Evolutionary conservation across 2,329 filamentous ascomycete genomes (phyloP).

Genomic region (Fusarium nematophilum): DNA sequence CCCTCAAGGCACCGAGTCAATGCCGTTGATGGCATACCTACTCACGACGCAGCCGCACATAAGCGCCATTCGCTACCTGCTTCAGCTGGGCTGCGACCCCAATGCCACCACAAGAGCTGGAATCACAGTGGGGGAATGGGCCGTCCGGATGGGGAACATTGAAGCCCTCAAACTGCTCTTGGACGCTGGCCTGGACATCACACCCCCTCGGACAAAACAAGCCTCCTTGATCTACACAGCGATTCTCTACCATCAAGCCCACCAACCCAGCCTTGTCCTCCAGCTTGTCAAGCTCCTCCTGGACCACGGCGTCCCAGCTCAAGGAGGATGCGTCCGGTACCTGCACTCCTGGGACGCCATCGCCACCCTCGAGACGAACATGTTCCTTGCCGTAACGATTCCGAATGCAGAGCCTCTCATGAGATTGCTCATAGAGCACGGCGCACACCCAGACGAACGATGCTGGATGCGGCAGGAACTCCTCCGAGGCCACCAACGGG

Average conservation of each 20-base stretch:
- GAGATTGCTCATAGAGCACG: too few relatives aligned
- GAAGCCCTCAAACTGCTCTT: conserved; percentile 9
- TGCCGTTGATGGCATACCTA: background rate
- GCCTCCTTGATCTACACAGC: too few relatives aligned
- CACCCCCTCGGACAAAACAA: too few relatives aligned
- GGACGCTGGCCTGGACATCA: conserved; percentile 8
- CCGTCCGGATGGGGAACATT: background rate
- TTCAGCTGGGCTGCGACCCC: background rate
- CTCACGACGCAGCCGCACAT: background rate
- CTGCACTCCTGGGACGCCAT: too few relatives aligned
- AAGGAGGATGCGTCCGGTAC: too few relatives aligned
- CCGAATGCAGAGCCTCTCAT: too few relatives aligned
- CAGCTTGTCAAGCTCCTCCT: background rate
- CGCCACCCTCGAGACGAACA: too few relatives aligned
- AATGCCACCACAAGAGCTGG: background rate
- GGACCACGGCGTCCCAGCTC: background rate
- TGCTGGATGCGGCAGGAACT: too few relatives aligned
- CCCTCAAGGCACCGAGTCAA: background rate
- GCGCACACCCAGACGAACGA: too few relatives aligned
- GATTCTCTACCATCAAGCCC: background rate
- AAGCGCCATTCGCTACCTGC: background rate
- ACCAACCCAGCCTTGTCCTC: background rate
- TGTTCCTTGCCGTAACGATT: too few relatives aligned
- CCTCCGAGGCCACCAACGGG: too few relatives aligned
- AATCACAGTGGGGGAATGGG: background rate